Evolutionary conservation across 805 yeast species (phyloP).

Genomic region (Isabelozyma heimii): DNA sequence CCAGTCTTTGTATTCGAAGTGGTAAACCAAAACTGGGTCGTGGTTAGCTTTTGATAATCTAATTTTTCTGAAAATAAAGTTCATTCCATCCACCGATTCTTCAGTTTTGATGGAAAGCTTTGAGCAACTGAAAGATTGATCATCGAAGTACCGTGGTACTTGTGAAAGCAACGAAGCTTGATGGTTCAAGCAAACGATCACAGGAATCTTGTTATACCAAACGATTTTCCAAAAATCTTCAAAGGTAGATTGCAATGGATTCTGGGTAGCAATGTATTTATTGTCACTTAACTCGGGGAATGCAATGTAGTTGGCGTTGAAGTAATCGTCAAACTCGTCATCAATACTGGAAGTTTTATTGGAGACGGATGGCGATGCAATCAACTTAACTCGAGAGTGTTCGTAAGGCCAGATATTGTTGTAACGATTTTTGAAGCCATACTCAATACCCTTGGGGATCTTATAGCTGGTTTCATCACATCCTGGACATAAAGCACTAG

Average conservation of each 20-base stretch:
- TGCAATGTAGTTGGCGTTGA: conserved; percentile 44
- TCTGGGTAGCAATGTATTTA: conserved; percentile 45
- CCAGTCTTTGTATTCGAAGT: conserved; percentile 43
- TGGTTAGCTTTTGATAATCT: conserved; percentile 8
- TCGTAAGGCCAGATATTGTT: conserved; percentile 50
- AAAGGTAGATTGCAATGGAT: conserved; percentile 38
- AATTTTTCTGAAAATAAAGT: conserved; percentile 15
- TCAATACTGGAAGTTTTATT: neutral
- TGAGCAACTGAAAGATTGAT: conserved; percentile 13
- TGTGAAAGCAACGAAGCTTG: conserved; percentile 15
- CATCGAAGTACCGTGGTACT: conserved; percentile 15
- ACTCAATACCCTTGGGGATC: conserved; percentile 44
- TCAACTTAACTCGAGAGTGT: conserved; percentile 42
- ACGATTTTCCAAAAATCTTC: conserved; percentile 44
- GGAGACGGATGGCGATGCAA: conserved; percentile 12
- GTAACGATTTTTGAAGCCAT: conserved; percentile 44
- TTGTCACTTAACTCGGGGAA: conserved; percentile 18
- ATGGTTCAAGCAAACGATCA: conserved; percentile 36
- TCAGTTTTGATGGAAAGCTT: conserved; percentile 9
- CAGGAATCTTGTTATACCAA: conserved; percentile 29
- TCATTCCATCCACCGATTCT: conserved; percentile 5
- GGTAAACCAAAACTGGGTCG: conserved; percentile 20
- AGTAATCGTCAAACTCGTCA: conserved; percentile 34
- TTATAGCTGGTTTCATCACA: conserved; percentile 39
- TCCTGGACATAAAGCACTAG: conserved; percentile 39